A percentile compares a stretch with the other conserved stretches of the same genome.
These are phyloP conservation scores for Arachis monticola DNA, from an alignment of 331 rosid genomes.

Conservation along the genomic window DNA sequence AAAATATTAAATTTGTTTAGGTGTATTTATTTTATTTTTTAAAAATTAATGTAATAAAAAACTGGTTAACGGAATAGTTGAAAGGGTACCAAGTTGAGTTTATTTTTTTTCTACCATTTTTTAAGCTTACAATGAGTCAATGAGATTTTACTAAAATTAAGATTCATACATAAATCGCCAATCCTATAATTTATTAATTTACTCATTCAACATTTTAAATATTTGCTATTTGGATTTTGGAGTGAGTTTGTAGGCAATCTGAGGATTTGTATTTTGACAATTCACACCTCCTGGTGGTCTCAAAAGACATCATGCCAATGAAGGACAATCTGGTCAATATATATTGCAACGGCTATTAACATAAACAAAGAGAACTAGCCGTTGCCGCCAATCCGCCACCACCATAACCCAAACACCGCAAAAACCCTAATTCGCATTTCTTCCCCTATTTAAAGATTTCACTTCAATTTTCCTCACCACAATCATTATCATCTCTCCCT, in stretches of 20 bases:
- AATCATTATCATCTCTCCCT: background rate
- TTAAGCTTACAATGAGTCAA: no score
- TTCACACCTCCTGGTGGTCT: background rate
- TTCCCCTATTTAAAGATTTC: conserved; percentile 25
- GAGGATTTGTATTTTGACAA: background rate
- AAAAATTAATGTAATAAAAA: no score
- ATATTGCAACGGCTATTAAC: conserved; percentile 38
- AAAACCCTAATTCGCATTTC: conserved; percentile 32
- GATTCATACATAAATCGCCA: no score
- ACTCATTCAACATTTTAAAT: no score
- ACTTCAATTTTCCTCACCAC: background rate
- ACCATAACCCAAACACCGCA: background rate
- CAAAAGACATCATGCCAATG: background rate
- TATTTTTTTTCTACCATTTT: no score
- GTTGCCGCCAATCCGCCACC: conserved; percentile 22
- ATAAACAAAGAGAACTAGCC: conserved; percentile 36
- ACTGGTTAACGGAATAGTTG: no score
- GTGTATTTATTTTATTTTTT: no score
- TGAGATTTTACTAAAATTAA: no score
- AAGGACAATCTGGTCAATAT: conserved; percentile 31
- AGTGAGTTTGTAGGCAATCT: background rate
- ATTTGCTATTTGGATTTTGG: no score
- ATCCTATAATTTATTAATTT: no score
- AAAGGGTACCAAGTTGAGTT: no score
- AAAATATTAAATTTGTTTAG: no score